These are phyloP conservation scores for Cyphellophora europaea DNA, from an alignment of 2,329 filamentous ascomycete genomes.

Conservation along the genomic window DNA sequence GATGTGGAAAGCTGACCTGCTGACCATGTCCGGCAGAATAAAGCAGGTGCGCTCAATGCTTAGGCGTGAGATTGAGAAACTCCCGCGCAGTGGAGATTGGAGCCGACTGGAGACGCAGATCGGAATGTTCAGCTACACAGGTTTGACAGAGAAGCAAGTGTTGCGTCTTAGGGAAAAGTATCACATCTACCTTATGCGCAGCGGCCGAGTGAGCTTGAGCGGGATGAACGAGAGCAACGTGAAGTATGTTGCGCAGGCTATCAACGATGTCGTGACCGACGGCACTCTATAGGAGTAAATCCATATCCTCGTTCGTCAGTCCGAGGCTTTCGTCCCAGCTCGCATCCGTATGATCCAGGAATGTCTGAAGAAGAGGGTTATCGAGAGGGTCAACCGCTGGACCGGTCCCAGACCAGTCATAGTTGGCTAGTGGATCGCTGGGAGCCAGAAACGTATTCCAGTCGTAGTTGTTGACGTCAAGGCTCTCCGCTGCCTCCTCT, in stretches of 20 bases:
- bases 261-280: slow-evolving; percentile 7
- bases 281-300: too few relatives aligned
- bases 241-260: slow-evolving; percentile 24
- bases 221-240: slow-evolving; percentile 32
- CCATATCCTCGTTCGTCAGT: background rate
- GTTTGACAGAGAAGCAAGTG: slow-evolving; percentile 24
- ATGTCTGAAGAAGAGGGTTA: slow-evolving; percentile 4
- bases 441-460: background rate
- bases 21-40: slow-evolving; percentile 24
- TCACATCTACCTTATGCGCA: slow-evolving; percentile 27
- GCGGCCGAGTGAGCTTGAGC: slow-evolving; percentile 24
- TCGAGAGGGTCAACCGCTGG: slow-evolving; percentile 1
- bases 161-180: slow-evolving; percentile 18
- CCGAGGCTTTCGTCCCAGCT: slow-evolving; percentile 1
- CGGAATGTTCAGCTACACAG: slow-evolving; percentile 32
- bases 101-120: slow-evolving; percentile 24
- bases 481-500: background rate
- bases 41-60: slow-evolving; percentile 21
- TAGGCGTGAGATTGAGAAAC: slow-evolving; percentile 9
- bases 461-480: slow-evolving; percentile 2
- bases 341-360: slow-evolving; percentile 2
- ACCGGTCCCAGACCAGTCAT: slow-evolving; percentile 2
- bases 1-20: slow-evolving; percentile 25
- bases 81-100: slow-evolving; percentile 26
- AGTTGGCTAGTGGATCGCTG: background rate